Conservation (phyloP, 2,329 filamentous ascomycete genomes). For the Cryphonectria carpinicola region DNA sequence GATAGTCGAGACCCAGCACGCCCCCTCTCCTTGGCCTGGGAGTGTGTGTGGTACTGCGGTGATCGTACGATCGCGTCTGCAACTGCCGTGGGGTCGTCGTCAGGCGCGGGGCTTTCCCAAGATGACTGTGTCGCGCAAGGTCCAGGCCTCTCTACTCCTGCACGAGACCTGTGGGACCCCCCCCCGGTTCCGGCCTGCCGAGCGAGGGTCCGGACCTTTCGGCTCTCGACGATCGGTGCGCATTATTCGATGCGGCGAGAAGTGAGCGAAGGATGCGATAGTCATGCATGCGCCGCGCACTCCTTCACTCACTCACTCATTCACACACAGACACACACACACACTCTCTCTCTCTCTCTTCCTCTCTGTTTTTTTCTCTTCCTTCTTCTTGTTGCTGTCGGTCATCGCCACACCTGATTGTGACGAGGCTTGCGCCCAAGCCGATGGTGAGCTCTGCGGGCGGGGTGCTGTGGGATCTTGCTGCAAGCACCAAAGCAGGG, state of each 20-base stretch:
- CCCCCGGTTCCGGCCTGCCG: slow-evolving; percentile 7
- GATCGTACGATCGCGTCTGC: slow-evolving; percentile 19
- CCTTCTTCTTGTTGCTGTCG: not conserved
- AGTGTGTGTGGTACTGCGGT: slow-evolving; percentile 7
- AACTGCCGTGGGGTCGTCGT: slow-evolving; percentile 20
- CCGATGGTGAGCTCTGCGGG: slow-evolving; percentile 12
- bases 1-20: slow-evolving; percentile 22
- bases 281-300: not conserved
- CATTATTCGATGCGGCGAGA: not conserved
- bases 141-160: not conserved
- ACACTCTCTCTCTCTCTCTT: too few species aligned
- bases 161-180: slow-evolving; percentile 5
- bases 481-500: slow-evolving; percentile 18
- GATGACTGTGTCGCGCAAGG: slow-evolving; percentile 6
- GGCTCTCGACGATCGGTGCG: not conserved
- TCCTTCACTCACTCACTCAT: not conserved
- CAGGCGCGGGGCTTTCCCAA: slow-evolving; percentile 22
- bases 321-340: too few species aligned
- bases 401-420: slow-evolving; percentile 5
- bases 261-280: slow-evolving; percentile 2
- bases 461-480: slow-evolving; percentile 10
- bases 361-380: too few species aligned
- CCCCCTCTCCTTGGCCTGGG: slow-evolving; percentile 13
- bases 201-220: not conserved
- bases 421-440: slow-evolving; percentile 27